Percentiles rank a stretch among this genome's conserved stretches.
phyloP scores from a whole-genome alignment of 345 rosid species.

The Lepidium sativum region DNA sequence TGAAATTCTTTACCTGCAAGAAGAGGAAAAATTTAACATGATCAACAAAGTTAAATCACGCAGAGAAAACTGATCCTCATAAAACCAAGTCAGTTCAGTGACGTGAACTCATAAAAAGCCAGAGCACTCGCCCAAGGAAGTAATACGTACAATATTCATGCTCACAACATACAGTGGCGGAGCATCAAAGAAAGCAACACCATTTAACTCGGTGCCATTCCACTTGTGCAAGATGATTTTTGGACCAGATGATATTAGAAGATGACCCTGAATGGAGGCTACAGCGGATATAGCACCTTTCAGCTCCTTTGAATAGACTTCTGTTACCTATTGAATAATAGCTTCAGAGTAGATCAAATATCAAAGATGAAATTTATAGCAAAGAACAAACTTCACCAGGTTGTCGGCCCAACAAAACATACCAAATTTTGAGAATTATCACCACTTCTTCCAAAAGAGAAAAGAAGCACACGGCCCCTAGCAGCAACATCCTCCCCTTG shows the following conservation, averaged over 20 bases:
- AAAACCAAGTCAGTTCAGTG: constrained; percentile 1
- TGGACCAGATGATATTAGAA: constrained; percentile 92
- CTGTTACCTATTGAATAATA: constrained; percentile 50
- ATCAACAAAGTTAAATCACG: not conserved
- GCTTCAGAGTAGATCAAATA: constrained; percentile 9
- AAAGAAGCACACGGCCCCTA: constrained; percentile 90
- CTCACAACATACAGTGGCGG: constrained; percentile 94
- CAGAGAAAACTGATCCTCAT: constrained; percentile 7
- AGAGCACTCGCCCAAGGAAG: not conserved
- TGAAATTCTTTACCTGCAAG: constrained; percentile 88
- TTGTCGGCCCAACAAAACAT: constrained; percentile 8
- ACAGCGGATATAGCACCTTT: constrained; percentile 98
- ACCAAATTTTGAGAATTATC: constrained; percentile 69
- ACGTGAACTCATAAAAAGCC: constrained; percentile 1
- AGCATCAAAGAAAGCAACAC: constrained; percentile 89
- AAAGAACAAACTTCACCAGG: not conserved
- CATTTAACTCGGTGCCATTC: constrained; percentile 83
- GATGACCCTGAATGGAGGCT: constrained; percentile 96
- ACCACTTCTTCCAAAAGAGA: constrained; percentile 52
- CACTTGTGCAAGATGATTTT: constrained; percentile 88
- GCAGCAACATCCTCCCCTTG: constrained; percentile 99
- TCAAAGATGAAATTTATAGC: constrained; percentile 5
- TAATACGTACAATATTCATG: constrained; percentile 77
- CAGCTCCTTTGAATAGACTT: constrained; percentile 88
- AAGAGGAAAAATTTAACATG: constrained; percentile 4